A percentile compares a stretch with the other conserved stretches of the same genome.
These are phyloP conservation scores for Sclerotinia glacialis DNA, from an alignment of 2,329 filamentous ascomycete species.

Conservation along the genomic window DNA sequence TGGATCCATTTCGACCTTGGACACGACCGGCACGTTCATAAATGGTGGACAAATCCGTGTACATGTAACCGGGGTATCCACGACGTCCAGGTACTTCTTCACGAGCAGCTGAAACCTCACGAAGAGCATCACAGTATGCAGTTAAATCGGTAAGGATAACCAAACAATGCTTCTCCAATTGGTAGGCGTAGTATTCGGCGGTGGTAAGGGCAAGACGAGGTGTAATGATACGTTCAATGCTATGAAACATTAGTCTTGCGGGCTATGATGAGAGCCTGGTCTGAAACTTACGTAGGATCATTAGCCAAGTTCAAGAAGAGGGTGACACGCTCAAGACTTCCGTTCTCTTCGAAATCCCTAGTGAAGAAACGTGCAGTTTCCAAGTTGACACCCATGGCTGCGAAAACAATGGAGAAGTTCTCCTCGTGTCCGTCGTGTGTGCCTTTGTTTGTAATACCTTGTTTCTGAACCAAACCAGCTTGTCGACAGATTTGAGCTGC, in stretches of 20 bases:
- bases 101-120: constrained; percentile 95
- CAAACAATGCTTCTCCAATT: constrained; percentile 98
- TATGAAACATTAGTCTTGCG: constrained; percentile 41
- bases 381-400: constrained; percentile 99
- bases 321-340: constrained; percentile 93
- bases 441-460: constrained; percentile 83
- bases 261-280: not conserved
- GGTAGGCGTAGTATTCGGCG: constrained; percentile 99
- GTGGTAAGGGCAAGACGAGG: constrained; percentile 97
- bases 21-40: constrained; percentile 99
- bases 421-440: constrained; percentile 96
- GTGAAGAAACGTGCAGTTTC: constrained; percentile 99
- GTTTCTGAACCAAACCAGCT: constrained; percentile 77
- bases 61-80: constrained; percentile 99
- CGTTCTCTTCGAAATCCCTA: constrained; percentile 97
- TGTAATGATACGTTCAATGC: constrained; percentile 99
- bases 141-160: constrained; percentile 98
- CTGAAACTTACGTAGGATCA: constrained; percentile 78
- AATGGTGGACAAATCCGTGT: constrained; percentile 99
- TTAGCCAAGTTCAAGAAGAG: constrained; percentile 99
- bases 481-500: constrained; percentile 98
- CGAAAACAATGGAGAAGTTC: constrained; percentile 99
- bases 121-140: constrained; percentile 96
- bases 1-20: constrained; percentile 92
- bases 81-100: constrained; percentile 99